These are phyloP conservation scores for Linnemannia elongata DNA, from an alignment of 192 early-diverging fungal species.

Conservation along the genomic window DNA sequence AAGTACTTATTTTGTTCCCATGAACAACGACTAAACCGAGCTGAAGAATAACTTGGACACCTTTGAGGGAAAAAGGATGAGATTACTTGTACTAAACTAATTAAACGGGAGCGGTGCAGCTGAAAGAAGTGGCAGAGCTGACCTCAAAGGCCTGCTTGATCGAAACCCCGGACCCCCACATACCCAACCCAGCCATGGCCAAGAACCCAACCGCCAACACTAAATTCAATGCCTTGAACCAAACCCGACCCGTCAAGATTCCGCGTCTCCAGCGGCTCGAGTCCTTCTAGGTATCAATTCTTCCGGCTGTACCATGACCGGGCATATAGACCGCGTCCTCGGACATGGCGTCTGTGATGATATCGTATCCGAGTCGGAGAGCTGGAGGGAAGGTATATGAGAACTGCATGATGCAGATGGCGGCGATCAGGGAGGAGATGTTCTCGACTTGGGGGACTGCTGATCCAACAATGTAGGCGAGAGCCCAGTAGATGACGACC, in stretches of 20 bases:
- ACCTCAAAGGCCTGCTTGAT: conserved; percentile 14
- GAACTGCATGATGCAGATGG: conserved; percentile 42
- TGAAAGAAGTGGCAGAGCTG: conserved; percentile 15
- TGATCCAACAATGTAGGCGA: conserved; percentile 31
- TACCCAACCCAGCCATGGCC: conserved; percentile 23
- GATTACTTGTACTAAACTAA: not conserved
- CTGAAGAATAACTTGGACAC: too few relatives aligned
- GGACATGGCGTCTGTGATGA: conserved; percentile 18
- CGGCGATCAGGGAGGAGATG: conserved; percentile 33
- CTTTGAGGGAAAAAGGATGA: too few relatives aligned
- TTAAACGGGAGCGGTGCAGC: conserved; percentile 20
- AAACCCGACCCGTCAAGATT: conserved; percentile 13
- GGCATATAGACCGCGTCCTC: conserved; percentile 9
- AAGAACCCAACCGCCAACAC: conserved; percentile 20
- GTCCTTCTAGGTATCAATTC: not conserved
- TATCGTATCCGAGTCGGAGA: conserved; percentile 23
- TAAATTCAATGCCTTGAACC: conserved; percentile 29
- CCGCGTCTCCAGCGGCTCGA: conserved; percentile 17
- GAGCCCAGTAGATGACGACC: conserved; percentile 34
- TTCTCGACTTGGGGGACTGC: conserved; percentile 36
- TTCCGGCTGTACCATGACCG: not conserved
- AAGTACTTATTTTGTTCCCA: too few relatives aligned
- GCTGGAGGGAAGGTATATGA: conserved; percentile 44
- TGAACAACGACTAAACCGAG: too few relatives aligned
- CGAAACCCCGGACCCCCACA: conserved; percentile 9